Evolutionary conservation across 208 protist genomes (phyloP).

Genomic region (Sergeia podlipaevii): DNA sequence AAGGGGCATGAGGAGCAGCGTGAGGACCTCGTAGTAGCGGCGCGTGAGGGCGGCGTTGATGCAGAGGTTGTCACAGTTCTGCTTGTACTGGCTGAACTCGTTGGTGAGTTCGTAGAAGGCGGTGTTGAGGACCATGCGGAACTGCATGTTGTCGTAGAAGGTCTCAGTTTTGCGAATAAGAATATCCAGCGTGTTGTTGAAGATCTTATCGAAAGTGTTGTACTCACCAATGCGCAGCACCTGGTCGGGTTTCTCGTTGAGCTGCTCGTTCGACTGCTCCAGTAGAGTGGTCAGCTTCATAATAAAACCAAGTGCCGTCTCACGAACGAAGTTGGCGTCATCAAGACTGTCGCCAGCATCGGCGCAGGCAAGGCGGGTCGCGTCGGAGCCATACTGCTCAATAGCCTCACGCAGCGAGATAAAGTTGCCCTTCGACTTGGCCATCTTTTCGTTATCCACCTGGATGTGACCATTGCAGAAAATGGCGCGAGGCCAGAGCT

Average conservation of each 20-base stretch:
- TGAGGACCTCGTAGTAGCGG: slow-evolving; percentile 92
- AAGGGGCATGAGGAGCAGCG: slow-evolving; percentile 96
- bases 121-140: slow-evolving; percentile 94
- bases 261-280: slow-evolving; percentile 87
- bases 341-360: slow-evolving; percentile 98
- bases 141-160: slow-evolving; percentile 93
- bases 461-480: slow-evolving; percentile 99
- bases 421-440: slow-evolving; percentile 99
- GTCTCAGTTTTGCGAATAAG: slow-evolving; percentile 84
- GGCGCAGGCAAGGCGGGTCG: slow-evolving; percentile 96
- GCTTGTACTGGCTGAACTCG: slow-evolving; percentile 93
- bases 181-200: slow-evolving; percentile 92
- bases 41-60: slow-evolving; percentile 71
- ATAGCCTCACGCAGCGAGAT: slow-evolving; percentile 92
- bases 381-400: slow-evolving; percentile 86
- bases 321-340: slow-evolving; percentile 98
- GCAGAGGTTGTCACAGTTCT: slow-evolving; percentile 65
- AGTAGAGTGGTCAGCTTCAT: slow-evolving; percentile 96
- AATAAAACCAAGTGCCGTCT: slow-evolving; percentile 94
- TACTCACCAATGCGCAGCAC: slow-evolving; percentile 57
- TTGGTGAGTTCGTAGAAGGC: slow-evolving; percentile 94
- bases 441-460: slow-evolving; percentile 99
- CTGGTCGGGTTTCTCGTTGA: slow-evolving; percentile 33
- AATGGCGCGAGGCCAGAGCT: slow-evolving; percentile 90
- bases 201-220: slow-evolving; percentile 91